Conservation (phyloP, 2,329 filamentous ascomycete genomes). For the Pestalotiopsis sp. region DNA sequence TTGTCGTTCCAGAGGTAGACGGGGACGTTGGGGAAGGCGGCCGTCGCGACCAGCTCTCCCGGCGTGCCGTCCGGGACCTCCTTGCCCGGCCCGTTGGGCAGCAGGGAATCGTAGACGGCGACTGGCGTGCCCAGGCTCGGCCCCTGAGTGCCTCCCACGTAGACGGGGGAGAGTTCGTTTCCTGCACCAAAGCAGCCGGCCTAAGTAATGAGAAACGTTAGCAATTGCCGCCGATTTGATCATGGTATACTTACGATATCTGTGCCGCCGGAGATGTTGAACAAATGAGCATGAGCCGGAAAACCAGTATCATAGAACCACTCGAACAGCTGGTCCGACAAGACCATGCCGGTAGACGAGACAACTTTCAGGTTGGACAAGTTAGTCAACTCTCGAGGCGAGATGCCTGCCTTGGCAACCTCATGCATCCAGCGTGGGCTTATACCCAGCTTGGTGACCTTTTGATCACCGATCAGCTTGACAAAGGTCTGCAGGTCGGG, state of each 20-base stretch:
- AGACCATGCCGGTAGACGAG: constrained; percentile 78
- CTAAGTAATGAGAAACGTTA: constrained; percentile 25
- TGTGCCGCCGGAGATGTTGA: constrained; percentile 76
- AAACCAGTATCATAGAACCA: constrained; percentile 78
- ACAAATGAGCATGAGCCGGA: constrained; percentile 63
- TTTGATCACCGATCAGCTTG: constrained; percentile 60
- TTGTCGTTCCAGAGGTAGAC: constrained; percentile 63
- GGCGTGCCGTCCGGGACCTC: constrained; percentile 59
- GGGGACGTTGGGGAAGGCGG: constrained; percentile 75
- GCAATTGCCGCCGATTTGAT: not conserved
- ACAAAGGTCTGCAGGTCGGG: constrained; percentile 67
- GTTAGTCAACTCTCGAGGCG: constrained; percentile 62
- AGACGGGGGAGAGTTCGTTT: constrained; percentile 69
- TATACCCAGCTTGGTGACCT: constrained; percentile 71
- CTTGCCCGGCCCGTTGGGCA: constrained; percentile 43
- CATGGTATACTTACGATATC: constrained; percentile 58
- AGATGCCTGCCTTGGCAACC: constrained; percentile 62
- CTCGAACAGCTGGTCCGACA: constrained; percentile 74
- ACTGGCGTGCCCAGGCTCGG: constrained; percentile 50
- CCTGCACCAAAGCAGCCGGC: constrained; percentile 62
- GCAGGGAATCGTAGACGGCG: constrained; percentile 63
- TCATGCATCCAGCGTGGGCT: constrained; percentile 78
- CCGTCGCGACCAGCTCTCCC: constrained; percentile 72
- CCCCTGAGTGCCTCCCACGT: constrained; percentile 55
- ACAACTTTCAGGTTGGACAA: constrained; percentile 62